Conservation (phyloP, 1,284 basidiomycete species). For the Microbotryum silenes-acaulis region DNA sequence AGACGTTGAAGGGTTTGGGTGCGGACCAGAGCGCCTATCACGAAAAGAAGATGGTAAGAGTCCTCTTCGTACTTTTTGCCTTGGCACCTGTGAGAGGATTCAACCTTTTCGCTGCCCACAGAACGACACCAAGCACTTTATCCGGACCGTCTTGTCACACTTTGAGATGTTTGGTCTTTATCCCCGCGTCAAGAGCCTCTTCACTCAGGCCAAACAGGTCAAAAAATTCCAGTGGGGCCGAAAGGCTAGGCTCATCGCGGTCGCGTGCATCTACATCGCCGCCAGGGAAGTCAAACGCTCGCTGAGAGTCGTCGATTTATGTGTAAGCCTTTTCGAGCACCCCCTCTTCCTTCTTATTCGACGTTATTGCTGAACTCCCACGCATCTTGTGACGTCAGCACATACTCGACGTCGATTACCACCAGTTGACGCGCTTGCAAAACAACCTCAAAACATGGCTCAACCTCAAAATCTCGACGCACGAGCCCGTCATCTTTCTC, state of each 20-base stretch:
- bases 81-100: too few species aligned
- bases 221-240: conserved; percentile 21
- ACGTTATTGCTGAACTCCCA: background rate
- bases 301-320: conserved; percentile 11
- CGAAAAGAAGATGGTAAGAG: conserved; percentile 11
- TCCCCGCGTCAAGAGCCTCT: conserved; percentile 1
- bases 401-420: conserved; percentile 51
- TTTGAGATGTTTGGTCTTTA: conserved; percentile 5
- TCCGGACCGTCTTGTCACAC: conserved; percentile 8
- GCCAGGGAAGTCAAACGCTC: conserved; percentile 7
- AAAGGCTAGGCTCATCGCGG: conserved; percentile 8
- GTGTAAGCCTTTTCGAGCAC: conserved; percentile 7
- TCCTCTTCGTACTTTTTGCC: background rate
- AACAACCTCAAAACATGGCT: conserved; percentile 28
- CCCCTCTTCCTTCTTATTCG: background rate
- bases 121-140: conserved; percentile 4
- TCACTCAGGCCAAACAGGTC: conserved; percentile 4
- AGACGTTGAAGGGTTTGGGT: conserved; percentile 5
- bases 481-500: conserved; percentile 48
- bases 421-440: conserved; percentile 48
- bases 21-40: conserved; percentile 10
- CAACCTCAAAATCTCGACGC: conserved; percentile 27
- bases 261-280: conserved; percentile 24
- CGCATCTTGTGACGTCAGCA: conserved; percentile 35
- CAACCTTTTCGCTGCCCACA: background rate